Conservation (phyloP, 495 filamentous ascomycete genomes). For the Echria macrotheca region DNA sequence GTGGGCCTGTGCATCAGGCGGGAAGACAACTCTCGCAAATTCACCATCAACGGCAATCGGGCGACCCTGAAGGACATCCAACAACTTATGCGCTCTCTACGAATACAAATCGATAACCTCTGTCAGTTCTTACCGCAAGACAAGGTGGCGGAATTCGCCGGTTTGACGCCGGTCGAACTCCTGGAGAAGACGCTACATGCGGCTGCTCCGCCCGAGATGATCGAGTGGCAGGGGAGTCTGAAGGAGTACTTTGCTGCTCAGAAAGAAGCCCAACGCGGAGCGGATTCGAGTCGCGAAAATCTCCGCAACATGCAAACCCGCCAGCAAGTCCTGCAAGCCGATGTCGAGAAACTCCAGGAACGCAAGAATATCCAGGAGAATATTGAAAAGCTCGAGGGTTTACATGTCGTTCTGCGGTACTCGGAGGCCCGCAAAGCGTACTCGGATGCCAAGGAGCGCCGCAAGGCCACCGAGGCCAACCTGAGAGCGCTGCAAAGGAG, state of each 20-base stretch:
- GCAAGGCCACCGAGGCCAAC: conserved; percentile 42
- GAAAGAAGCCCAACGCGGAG: conserved; percentile 55
- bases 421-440: conserved; percentile 34
- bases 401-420: conserved; percentile 63
- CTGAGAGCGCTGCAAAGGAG: conserved; percentile 53
- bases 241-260: conserved; percentile 65
- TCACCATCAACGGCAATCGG: conserved; percentile 60
- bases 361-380: conserved; percentile 60
- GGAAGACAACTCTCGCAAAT: conserved; percentile 74
- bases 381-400: conserved; percentile 60
- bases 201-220: conserved; percentile 73
- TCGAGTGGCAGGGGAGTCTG: conserved; percentile 69
- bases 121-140: conserved; percentile 98
- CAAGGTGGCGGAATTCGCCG: conserved; percentile 90
- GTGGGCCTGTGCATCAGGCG: conserved; percentile 70
- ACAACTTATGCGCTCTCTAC: conserved; percentile 58
- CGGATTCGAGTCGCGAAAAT: conserved; percentile 53
- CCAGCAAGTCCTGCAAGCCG: conserved; percentile 71
- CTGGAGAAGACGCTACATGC: conserved; percentile 80
- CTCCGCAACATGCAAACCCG: conserved; percentile 62
- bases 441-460: conserved; percentile 43
- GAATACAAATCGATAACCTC: conserved; percentile 94
- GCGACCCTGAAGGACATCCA: conserved; percentile 54
- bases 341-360: conserved; percentile 78
- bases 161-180: conserved; percentile 76